Percentiles rank a stretch among this genome's conserved stretches.
These are phyloP conservation scores for Lipomyces spencermartinsiae DNA, from an alignment of 805 yeast species.

Conservation along the genomic window DNA sequence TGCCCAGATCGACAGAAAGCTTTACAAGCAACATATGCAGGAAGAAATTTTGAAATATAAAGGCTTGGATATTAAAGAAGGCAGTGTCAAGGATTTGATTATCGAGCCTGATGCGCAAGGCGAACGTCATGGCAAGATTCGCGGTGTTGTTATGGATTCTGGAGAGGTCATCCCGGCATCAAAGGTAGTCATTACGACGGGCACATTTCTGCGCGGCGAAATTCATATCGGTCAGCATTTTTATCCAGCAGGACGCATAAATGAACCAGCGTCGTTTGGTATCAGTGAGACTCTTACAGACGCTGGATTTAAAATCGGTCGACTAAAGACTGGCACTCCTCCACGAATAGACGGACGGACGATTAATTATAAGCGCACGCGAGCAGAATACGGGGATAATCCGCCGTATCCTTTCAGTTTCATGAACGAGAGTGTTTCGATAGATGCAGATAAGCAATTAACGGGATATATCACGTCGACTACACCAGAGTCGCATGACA, in stretches of 20 bases:
- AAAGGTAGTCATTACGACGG: constrained; percentile 88
- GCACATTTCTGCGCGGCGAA: constrained; percentile 93
- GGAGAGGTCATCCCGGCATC: constrained; percentile 66
- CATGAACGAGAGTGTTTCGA: constrained; percentile 70
- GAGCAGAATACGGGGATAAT: constrained; percentile 76
- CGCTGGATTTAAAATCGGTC: constrained; percentile 82
- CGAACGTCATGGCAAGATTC: constrained; percentile 34
- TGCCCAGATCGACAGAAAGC: constrained; percentile 89
- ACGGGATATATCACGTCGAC: constrained; percentile 81
- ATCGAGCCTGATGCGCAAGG: constrained; percentile 50
- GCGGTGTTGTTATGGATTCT: constrained; percentile 75
- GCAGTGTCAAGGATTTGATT: constrained; percentile 83
- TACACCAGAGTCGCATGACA: constrained; percentile 72
- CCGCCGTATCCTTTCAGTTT: constrained; percentile 92
- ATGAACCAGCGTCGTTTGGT: constrained; percentile 91
- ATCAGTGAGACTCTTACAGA: constrained; percentile 75
- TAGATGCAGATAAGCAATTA: constrained; percentile 50
- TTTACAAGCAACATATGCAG: constrained; percentile 84
- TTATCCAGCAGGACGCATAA: constrained; percentile 91
- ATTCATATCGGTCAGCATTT: constrained; percentile 85
- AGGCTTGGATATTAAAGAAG: constrained; percentile 67
- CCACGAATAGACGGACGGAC: constrained; percentile 79
- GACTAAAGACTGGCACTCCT: constrained; percentile 97
- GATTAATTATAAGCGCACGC: constrained; percentile 69
- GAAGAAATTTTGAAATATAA: constrained; percentile 55